Conservation (phyloP, 2,329 filamentous ascomycete genomes). For the Daldinia sp. region DNA sequence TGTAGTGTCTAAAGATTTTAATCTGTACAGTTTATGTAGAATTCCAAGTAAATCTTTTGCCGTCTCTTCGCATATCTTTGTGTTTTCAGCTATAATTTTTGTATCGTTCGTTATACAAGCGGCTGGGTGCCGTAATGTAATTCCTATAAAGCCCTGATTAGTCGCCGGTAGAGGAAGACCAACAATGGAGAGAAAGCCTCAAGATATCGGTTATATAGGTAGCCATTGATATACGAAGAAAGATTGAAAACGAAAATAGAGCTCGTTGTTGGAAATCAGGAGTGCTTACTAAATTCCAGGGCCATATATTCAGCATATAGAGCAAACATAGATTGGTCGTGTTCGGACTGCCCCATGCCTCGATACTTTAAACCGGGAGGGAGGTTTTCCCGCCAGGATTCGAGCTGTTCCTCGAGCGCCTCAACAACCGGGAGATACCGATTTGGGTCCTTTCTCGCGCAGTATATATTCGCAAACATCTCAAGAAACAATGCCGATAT, state of each 20-base stretch:
- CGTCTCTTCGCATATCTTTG: conserved; percentile 74
- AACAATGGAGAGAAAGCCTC: neutral
- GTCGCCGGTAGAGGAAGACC: neutral
- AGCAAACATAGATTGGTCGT: conserved; percentile 62
- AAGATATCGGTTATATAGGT: neutral
- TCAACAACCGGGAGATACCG: conserved; percentile 73
- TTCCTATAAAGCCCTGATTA: conserved; percentile 37
- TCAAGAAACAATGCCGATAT: conserved; percentile 76
- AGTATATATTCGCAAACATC: conserved; percentile 82
- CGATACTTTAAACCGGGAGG: conserved; percentile 70
- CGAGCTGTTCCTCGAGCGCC: conserved; percentile 73
- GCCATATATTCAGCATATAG: conserved; percentile 66
- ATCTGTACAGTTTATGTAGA: conserved; percentile 68
- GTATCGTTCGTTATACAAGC: conserved; percentile 67
- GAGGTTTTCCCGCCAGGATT: conserved; percentile 72
- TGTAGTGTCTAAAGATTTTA: conserved; percentile 79
- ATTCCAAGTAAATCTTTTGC: conserved; percentile 73
- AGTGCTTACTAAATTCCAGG: conserved; percentile 63
- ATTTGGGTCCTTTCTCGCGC: conserved; percentile 71
- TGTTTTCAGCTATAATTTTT: conserved; percentile 70
- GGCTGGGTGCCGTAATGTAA: conserved; percentile 72
- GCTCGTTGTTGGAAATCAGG: neutral
- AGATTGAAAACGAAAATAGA: neutral
- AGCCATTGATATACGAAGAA: too few relatives aligned
- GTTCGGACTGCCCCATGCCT: conserved; percentile 55